phyloP scores from a whole-genome alignment of 371 early-diverging fungal genomes.

The Mucor indicus region DNA sequence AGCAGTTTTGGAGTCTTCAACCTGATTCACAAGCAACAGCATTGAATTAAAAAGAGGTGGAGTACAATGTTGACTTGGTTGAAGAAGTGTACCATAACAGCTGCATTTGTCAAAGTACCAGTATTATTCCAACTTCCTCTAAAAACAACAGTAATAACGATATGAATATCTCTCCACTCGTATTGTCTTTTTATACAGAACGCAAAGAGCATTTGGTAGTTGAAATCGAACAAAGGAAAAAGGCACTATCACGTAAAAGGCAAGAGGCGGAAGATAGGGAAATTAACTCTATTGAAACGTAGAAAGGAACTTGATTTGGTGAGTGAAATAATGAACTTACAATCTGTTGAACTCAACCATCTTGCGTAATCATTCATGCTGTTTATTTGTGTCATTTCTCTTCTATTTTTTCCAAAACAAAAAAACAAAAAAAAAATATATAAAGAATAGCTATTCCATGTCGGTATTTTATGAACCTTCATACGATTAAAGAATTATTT shows the following conservation, averaged over 20 bases:
- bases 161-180: neutral
- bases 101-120: neutral
- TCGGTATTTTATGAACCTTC: neutral
- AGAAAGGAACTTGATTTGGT: neutral
- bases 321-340: neutral
- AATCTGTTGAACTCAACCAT: neutral
- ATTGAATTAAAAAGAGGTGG: neutral
- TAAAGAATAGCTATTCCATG: neutral
- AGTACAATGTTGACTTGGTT: constrained; percentile 1
- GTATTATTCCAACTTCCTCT: neutral
- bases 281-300: neutral
- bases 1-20: constrained; percentile 13
- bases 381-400: neutral
- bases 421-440: too few relatives aligned
- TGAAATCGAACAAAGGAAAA: neutral
- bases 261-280: neutral
- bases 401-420: neutral
- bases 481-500: too few relatives aligned
- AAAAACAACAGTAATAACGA: neutral
- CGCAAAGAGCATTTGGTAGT: neutral
- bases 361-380: neutral
- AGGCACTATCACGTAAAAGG: neutral
- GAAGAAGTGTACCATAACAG: neutral
- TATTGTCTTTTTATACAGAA: neutral
- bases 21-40: constrained; percentile 19